Conservation (phyloP, 2,329 filamentous ascomycete species). For the Intubia oerlemansii region DNA sequence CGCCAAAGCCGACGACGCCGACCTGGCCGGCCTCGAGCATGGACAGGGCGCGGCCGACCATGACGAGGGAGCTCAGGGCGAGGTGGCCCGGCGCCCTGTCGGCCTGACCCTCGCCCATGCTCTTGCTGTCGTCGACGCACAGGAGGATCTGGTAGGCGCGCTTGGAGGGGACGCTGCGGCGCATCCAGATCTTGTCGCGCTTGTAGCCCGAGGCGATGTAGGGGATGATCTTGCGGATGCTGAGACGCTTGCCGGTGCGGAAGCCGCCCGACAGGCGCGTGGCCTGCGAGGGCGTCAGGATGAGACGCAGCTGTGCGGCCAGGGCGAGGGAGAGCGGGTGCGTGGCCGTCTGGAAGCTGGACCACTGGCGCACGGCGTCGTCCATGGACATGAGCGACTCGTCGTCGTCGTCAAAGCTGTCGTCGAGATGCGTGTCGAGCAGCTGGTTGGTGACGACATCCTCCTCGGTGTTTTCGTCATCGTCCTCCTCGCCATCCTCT, state of each 20-base stretch:
- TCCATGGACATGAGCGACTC: slow-evolving; percentile 24
- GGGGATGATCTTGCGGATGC: slow-evolving; percentile 98
- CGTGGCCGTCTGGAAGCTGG: slow-evolving; percentile 62
- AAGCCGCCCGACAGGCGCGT: slow-evolving; percentile 95
- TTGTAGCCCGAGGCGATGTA: slow-evolving; percentile 98
- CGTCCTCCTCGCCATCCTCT: slow-evolving; percentile 26
- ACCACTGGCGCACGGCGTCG: slow-evolving; percentile 57
- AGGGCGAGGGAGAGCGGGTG: slow-evolving; percentile 72
- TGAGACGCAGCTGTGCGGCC: slow-evolving; percentile 86
- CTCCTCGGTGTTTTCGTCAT: slow-evolving; percentile 25
- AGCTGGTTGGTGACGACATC: slow-evolving; percentile 33
- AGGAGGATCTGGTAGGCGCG: slow-evolving; percentile 94
- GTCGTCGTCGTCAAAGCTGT: slow-evolving; percentile 13
- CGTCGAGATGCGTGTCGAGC: slow-evolving; percentile 49
- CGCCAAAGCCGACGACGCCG: slow-evolving; percentile 78
- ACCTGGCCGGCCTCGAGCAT: slow-evolving; percentile 93
- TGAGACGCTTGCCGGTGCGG: slow-evolving; percentile 91
- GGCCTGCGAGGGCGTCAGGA: slow-evolving; percentile 80
- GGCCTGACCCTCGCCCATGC: slow-evolving; percentile 49
- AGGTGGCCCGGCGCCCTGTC: slow-evolving; percentile 43
- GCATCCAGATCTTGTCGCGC: slow-evolving; percentile 99
- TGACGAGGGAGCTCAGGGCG: slow-evolving; percentile 83
- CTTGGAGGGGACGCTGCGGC: slow-evolving; percentile 75
- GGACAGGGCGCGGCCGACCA: slow-evolving; percentile 66
- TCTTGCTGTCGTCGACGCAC: slow-evolving; percentile 86